Evolutionary conservation across 75 land plant genomes (phyloP), one percentile per base, ranked within the genome.

Genomic region (Chamaecyparis obtusa): DNA sequence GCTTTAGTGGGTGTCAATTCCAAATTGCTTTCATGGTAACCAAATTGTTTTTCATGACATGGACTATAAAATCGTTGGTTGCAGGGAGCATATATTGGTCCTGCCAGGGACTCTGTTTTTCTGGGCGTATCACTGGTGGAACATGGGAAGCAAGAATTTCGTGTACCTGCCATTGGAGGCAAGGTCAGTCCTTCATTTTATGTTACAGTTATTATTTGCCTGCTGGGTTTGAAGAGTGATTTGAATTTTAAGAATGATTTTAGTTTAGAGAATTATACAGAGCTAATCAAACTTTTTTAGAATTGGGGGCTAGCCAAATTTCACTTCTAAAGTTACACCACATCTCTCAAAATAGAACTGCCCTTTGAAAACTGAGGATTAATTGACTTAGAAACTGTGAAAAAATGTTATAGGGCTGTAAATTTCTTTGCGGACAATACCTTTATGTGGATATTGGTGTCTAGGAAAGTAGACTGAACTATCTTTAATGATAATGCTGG

Each of bases 71-170:
- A 27, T 24, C 46, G 15, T 44, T 44, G 27, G 5, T 17, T 90
- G 83, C 90, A 92, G 93, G 92, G 88, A 9, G 91, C 88, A 60
- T 33, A 85, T 32, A 84, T 33, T 43, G 85, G 87, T 30, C 86
- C 88, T 24, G 77, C 90, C 32, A 94, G 90, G 89, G 95, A 95
- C 9, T 88, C 93, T 2, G 85, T 89, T 46, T 89, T 94, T 67
- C 89, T 93, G 77, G 97, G 97, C 13, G 90, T 90, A 78, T 88
- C 90, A 44, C 88, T 93, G 41, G 84, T 90, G 35, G 94, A 92
- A 48, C 89, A 89, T 88, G 46, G 81, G 51, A 92, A 95, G 85
- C 60, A 89, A 48, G 92, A 93, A 84, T 87, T 89, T 90, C 86
- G 84, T 57, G 27, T 92, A 79, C 67, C 85, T 83, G 56, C 85